Percentiles rank a stretch among this genome's conserved stretches.
phyloP scores from a whole-genome alignment of 345 rosid genomes.

The Lepidium africanum region DNA sequence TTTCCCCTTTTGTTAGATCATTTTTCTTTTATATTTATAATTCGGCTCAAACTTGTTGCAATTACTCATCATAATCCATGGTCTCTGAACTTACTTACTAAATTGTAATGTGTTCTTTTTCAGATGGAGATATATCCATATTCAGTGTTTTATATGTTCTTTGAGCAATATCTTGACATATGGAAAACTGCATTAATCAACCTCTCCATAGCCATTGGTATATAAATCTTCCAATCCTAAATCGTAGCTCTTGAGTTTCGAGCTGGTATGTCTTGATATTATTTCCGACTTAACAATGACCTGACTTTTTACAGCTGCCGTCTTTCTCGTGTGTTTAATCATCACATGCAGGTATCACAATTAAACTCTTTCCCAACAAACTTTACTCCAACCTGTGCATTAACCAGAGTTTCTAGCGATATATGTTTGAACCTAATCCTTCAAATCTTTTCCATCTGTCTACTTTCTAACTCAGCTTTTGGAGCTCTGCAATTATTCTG shows the following conservation, averaged over 20 bases:
- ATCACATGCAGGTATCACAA: constrained; percentile 80
- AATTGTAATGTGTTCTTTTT: constrained; percentile 13
- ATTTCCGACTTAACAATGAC: background rate
- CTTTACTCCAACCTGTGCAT: background rate
- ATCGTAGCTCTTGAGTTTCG: background rate
- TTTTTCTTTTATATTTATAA: background rate
- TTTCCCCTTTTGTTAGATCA: background rate
- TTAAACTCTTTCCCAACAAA: background rate
- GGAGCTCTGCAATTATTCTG: constrained; percentile 89
- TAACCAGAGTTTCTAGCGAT: background rate
- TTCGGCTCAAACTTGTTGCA: background rate
- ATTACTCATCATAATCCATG: background rate
- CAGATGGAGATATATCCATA: constrained; percentile 98
- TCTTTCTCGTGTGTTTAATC: constrained; percentile 77
- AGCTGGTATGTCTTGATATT: background rate
- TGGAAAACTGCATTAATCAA: constrained; percentile 94
- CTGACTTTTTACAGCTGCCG: constrained; percentile 55
- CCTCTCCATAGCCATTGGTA: constrained; percentile 92
- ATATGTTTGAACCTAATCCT: background rate
- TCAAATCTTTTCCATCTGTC: background rate
- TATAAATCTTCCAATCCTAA: constrained; percentile 27
- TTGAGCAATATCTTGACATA: constrained; percentile 96
- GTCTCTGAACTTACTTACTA: background rate
- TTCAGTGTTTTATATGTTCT: constrained; percentile 96
- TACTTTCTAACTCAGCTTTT: constrained; percentile 46